phyloP scores from a whole-genome alignment of 176 grass and related monocot genomes.

The Carex myosuroides region DNA sequence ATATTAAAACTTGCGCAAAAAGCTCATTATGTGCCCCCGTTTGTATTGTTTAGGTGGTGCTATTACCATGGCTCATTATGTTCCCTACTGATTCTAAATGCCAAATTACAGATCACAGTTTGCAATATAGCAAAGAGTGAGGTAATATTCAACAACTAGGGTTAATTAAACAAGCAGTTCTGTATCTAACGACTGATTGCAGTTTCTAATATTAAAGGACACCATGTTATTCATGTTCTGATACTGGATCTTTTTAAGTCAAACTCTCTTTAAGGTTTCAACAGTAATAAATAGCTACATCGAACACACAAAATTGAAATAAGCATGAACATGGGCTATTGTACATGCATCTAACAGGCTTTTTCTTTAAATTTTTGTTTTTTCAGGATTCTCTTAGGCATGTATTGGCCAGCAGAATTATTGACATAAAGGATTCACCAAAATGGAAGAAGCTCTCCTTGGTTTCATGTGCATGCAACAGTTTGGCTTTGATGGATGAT shows the following conservation, averaged over 20 bases:
- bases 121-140: neutral
- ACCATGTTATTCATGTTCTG: neutral
- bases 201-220: neutral
- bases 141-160: neutral
- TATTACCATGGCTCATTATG: neutral
- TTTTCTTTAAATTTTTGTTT: neutral
- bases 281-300: neutral
- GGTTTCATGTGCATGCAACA: constrained; percentile 88
- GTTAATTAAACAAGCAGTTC: neutral
- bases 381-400: constrained; percentile 91
- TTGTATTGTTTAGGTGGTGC: neutral
- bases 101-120: neutral
- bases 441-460: constrained; percentile 65
- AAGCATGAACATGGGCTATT: neutral
- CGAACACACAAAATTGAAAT: neutral
- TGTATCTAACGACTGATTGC: neutral
- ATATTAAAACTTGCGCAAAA: neutral
- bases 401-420: constrained; percentile 85
- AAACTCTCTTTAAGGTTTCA: neutral
- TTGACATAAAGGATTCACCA: constrained; percentile 85
- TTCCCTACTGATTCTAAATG: neutral
- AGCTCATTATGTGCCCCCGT: neutral
- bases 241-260: neutral
- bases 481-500: constrained; percentile 85
- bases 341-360: neutral